A percentile compares a stretch with the other conserved stretches of the same genome.
Conservation (phyloP, 805 yeast species). For the Suhomyces sp. region DNA sequence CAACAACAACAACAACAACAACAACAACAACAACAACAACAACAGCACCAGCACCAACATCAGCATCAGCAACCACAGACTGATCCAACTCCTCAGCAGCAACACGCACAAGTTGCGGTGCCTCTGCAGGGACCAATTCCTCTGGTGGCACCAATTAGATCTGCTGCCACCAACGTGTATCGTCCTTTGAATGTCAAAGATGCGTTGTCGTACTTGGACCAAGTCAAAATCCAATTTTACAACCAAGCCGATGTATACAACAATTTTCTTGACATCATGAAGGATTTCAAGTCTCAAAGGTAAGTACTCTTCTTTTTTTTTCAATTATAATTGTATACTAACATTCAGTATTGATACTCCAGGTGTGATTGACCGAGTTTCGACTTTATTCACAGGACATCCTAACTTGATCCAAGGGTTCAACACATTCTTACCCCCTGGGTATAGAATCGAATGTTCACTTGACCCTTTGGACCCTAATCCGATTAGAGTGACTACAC, state of each 20-base stretch:
- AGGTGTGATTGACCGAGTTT: constrained; percentile 95
- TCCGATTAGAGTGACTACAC: constrained; percentile 93
- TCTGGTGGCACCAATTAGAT: constrained; percentile 40
- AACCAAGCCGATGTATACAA: constrained; percentile 94
- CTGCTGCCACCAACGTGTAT: constrained; percentile 46
- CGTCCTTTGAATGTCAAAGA: constrained; percentile 93
- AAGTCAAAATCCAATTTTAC: constrained; percentile 89
- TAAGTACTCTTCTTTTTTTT: constrained; percentile 28
- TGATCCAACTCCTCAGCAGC: constrained; percentile 11
- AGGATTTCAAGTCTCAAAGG: constrained; percentile 94
- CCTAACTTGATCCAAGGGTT: constrained; percentile 94
- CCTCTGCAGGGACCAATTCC: constrained; percentile 15
- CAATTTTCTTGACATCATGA: constrained; percentile 95
- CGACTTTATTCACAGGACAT: constrained; percentile 86
- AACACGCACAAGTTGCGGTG: constrained; percentile 6
- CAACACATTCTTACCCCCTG: constrained; percentile 96
- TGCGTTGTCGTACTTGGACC: constrained; percentile 92
- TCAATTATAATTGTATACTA: constrained; percentile 2
- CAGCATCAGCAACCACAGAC: constrained; percentile 9
- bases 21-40: constrained; percentile 6
- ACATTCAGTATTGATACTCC: constrained; percentile 80
- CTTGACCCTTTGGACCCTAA: constrained; percentile 84
- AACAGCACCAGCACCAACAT: constrained; percentile 10
- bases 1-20: constrained; percentile 10
- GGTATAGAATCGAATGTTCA: constrained; percentile 90